Evolutionary conservation across 495 filamentous ascomycete genomes (phyloP).

Genomic region (Arthonia radiata): DNA sequence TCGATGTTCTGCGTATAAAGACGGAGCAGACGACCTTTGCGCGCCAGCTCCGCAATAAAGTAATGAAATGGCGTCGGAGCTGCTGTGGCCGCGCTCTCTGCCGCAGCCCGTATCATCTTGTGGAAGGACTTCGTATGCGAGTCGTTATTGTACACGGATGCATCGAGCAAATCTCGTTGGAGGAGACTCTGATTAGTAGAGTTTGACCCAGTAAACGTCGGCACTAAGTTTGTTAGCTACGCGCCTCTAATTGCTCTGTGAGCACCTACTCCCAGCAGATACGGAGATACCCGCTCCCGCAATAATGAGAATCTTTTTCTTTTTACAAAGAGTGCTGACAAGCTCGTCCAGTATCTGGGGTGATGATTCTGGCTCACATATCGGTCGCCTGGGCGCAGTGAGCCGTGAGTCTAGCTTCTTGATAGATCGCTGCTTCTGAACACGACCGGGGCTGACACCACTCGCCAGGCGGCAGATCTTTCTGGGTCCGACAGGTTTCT

Average conservation of each 20-base stretch:
- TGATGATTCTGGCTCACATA: too few species aligned
- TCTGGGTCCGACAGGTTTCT: too few species aligned
- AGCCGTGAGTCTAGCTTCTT: too few species aligned
- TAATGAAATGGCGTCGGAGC: conserved; percentile 80
- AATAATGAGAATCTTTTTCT: conserved; percentile 88
- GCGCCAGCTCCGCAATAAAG: conserved; percentile 71
- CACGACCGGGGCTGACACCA: too few species aligned
- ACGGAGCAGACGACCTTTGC: conserved; percentile 69
- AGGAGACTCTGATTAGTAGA: conserved; percentile 75
- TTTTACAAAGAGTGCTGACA: conserved; percentile 49
- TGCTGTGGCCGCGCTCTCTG: conserved; percentile 44
- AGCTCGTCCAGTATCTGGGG: conserved; percentile 53
- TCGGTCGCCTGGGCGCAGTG: too few species aligned
- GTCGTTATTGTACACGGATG: conserved; percentile 85
- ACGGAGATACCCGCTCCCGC: conserved; percentile 93
- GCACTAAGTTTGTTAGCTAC: conserved; percentile 31
- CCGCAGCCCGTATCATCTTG: conserved; percentile 77
- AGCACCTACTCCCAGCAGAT: conserved; percentile 68
- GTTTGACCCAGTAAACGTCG: conserved; percentile 72
- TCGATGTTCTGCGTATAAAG: conserved; percentile 95
- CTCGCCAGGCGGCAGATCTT: too few species aligned
- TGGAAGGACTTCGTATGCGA: conserved; percentile 72
- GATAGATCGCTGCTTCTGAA: too few species aligned
- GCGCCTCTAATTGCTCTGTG: conserved; percentile 4
- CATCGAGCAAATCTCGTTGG: conserved; percentile 92